A percentile compares a stretch with the other conserved stretches of the same genome.
Conservation (phyloP, 192 early-diverging fungal species). For the Backusella macrospora region DNA sequence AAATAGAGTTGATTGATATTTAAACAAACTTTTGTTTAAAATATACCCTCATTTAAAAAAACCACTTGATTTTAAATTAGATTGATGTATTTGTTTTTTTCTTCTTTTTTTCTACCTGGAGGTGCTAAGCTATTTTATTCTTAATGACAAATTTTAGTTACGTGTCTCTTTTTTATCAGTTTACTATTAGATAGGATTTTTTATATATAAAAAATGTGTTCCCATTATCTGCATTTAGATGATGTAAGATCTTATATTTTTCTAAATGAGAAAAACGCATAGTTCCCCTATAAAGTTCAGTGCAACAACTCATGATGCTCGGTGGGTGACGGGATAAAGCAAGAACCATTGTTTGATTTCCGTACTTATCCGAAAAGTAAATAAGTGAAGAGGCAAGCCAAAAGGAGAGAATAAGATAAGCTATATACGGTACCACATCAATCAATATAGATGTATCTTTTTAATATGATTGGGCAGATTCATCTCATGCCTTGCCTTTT, state of each 20-base stretch:
- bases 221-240: conserved; percentile 1
- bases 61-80: not conserved
- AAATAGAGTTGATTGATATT: conserved; percentile 4
- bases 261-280: not conserved
- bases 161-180: not conserved
- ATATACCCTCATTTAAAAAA: conserved; percentile 3
- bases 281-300: conserved; percentile 5
- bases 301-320: conserved; percentile 14
- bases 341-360: conserved; percentile 16
- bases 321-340: conserved; percentile 13
- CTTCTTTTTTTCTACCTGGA: not conserved
- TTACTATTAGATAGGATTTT: conserved; percentile 11
- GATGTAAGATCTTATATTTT: conserved; percentile 17
- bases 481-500: conserved; percentile 10
- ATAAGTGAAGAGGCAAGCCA: conserved; percentile 4
- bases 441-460: conserved; percentile 9
- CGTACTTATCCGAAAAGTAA: conserved; percentile 15
- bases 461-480: not conserved
- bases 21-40: not conserved
- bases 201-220: conserved; percentile 8
- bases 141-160: not conserved
- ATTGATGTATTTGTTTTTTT: not conserved
- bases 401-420: conserved; percentile 5
- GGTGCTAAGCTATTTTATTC: not conserved
- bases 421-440: conserved; percentile 12